Base-by-base conservation (phyloP, 2,329 filamentous ascomycete species). In the Chaetomium olivaceum region DNA sequence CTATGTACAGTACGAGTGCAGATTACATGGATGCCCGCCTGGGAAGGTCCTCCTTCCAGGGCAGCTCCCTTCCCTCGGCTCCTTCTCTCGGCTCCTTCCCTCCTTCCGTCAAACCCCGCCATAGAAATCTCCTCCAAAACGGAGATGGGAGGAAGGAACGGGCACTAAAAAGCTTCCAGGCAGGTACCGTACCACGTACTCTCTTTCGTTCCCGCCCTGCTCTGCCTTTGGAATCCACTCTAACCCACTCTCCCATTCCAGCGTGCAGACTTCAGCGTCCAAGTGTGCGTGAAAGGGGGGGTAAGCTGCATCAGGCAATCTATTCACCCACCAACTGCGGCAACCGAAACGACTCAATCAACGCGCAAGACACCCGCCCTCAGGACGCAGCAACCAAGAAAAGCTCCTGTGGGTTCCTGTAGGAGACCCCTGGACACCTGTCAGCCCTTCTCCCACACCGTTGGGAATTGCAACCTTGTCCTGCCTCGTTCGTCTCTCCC, bases 281-380 rank as follows among this genome's bases (percentile, higher is more conserved):
- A n/a, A n/a, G n/a, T 8, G 57, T 31, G 29, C 43, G 29, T 43
- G 39, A 27, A 58, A 33, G 11, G 61, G 57, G 52, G 51, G 65
- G 62, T 68, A 66, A 68, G 66, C 66, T 60, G 64, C 66, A 68
- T 59, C 39, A 43, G 48, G 29, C 56, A 65, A 62, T 65, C 29
- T 65, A 66, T 63, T 39, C 21, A n/a, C 58, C 59, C 51, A 56
- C 52, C 61, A 66, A 61, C 61, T 50, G 58, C 61, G 61, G 54
- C 31, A 16, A 14, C 25, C 27, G 8, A 54, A 48, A 25, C 50
- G 29, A 58, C 23, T 31, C 57, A 65, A 52, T 33, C n/a, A 57
- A 46, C 23, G 16, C 14, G 11, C 48, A 25, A 46, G 25, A 19
- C 19, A 8, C 29, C 25, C 46, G 16, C 29, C 58, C 11, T 27